These are phyloP conservation scores for Wickerhamomyces bovis DNA, from an alignment of 805 yeast genomes.

Conservation along the genomic window DNA sequence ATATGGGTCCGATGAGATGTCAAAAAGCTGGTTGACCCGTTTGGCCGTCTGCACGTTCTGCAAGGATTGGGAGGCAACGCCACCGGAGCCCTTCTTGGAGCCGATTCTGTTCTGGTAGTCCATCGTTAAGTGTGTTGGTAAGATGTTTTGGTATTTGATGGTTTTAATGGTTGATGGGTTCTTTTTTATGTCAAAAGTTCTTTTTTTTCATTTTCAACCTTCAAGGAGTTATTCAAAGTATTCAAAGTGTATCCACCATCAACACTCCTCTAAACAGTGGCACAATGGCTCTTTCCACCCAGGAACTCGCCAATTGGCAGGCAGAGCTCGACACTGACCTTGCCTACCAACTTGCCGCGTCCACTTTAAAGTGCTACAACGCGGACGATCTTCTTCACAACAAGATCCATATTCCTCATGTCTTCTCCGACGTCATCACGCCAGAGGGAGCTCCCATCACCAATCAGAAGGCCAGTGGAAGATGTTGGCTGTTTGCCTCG, in stretches of 20 bases:
- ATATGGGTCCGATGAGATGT: constrained; percentile 69
- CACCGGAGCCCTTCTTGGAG: constrained; percentile 84
- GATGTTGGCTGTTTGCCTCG: constrained; percentile 89
- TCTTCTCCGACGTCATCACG: constrained; percentile 29
- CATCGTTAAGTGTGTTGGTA: constrained; percentile 36
- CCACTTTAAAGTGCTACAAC: constrained; percentile 29
- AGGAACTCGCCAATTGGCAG: constrained; percentile 13
- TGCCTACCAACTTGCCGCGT: constrained; percentile 28
- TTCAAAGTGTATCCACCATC: too few species aligned
- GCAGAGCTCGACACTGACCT: constrained; percentile 23
- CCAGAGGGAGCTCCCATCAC: constrained; percentile 54
- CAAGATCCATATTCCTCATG: constrained; percentile 15
- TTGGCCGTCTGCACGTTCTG: constrained; percentile 62
- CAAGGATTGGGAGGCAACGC: constrained; percentile 71
- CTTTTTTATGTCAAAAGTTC: neutral
- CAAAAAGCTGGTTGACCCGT: constrained; percentile 56
- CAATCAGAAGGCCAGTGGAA: constrained; percentile 69
- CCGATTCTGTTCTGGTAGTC: constrained; percentile 88
- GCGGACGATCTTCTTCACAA: constrained; percentile 29
- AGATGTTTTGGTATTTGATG: too few species aligned
- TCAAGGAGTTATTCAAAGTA: too few species aligned
- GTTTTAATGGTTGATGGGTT: too few species aligned
- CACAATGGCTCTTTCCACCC: neutral
- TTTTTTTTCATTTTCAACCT: too few species aligned
- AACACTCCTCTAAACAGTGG: neutral